Conservation (phyloP, 441 rosid species). For the Oxalis stricta region DNA sequence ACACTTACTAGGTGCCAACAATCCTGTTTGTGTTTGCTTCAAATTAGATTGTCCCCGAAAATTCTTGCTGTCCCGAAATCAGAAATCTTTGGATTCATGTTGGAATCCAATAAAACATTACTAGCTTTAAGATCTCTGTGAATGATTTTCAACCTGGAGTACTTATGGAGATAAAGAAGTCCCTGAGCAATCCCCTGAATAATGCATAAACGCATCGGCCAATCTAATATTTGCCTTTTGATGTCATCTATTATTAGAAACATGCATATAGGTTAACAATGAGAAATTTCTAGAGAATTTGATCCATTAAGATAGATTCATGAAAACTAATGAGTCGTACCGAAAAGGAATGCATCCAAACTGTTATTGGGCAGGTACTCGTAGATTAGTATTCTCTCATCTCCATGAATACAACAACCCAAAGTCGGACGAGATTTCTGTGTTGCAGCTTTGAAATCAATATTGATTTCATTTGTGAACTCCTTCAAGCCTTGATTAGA, state of each 20-base stretch:
- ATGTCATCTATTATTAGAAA: conserved; percentile 6
- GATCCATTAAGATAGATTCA: too few species aligned
- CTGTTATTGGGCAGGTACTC: conserved; percentile 19
- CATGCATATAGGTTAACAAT: too few species aligned
- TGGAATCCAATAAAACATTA: conserved; percentile 9
- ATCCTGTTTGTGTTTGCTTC: conserved; percentile 20
- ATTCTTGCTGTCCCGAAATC: conserved; percentile 17
- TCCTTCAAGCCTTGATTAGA: conserved; percentile 19
- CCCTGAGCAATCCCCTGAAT: conserved; percentile 27
- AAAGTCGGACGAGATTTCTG: conserved; percentile 17
- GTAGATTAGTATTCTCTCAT: conserved; percentile 17
- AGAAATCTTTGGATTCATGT: conserved; percentile 15
- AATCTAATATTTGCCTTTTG: conserved; percentile 8
- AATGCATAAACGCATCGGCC: conserved; percentile 22
- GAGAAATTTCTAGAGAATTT: background rate
- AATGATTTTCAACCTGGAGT: conserved; percentile 11
- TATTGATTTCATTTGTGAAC: conserved; percentile 17
- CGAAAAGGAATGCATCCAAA: conserved; percentile 18
- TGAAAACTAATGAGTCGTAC: conserved; percentile 3
- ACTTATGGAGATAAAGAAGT: conserved; percentile 23
- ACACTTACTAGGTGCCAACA: conserved; percentile 24
- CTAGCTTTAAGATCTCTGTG: conserved; percentile 21
- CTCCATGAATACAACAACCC: conserved; percentile 15
- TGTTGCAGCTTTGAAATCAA: conserved; percentile 18
- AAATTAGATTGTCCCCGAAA: conserved; percentile 11